phyloP scores from a whole-genome alignment of 495 filamentous ascomycete species.

The Lophiostoma macrostomum region DNA sequence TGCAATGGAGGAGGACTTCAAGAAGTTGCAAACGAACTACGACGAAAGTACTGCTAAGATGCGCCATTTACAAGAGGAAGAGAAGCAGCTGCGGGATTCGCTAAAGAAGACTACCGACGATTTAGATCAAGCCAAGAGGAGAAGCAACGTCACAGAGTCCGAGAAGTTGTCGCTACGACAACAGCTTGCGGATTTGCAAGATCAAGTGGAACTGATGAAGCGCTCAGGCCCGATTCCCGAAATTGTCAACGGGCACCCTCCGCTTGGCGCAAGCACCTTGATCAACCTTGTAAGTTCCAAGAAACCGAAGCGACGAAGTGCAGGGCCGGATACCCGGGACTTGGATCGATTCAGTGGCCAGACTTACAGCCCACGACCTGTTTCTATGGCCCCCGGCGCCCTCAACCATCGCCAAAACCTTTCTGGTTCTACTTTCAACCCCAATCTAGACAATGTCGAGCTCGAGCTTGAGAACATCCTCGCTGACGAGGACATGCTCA shows the following conservation, averaged over 20 bases:
- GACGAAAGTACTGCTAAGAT: conserved; percentile 81
- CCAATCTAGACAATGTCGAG: conserved; percentile 84
- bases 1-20: conserved; percentile 92
- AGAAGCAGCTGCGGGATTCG: conserved; percentile 73
- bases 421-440: conserved; percentile 67
- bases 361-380: conserved; percentile 88
- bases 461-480: conserved; percentile 89
- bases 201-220: conserved; percentile 85
- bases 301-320: conserved; percentile 94
- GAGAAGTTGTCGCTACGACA: conserved; percentile 82
- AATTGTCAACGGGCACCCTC: conserved; percentile 61
- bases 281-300: conserved; percentile 97
- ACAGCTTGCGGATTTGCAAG: conserved; percentile 85
- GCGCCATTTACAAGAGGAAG: conserved; percentile 92
- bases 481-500: conserved; percentile 90
- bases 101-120: conserved; percentile 73
- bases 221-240: conserved; percentile 66
- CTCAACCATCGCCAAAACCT: conserved; percentile 61
- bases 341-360: conserved; percentile 84
- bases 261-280: conserved; percentile 61
- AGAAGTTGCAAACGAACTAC: conserved; percentile 78
- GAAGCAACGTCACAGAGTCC: conserved; percentile 67
- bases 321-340: conserved; percentile 79
- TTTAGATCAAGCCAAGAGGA: conserved; percentile 68
- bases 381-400: conserved; percentile 82